These are phyloP conservation scores for Castanospermum australe DNA, from an alignment of 306 rosid species.

Conservation along the genomic window DNA sequence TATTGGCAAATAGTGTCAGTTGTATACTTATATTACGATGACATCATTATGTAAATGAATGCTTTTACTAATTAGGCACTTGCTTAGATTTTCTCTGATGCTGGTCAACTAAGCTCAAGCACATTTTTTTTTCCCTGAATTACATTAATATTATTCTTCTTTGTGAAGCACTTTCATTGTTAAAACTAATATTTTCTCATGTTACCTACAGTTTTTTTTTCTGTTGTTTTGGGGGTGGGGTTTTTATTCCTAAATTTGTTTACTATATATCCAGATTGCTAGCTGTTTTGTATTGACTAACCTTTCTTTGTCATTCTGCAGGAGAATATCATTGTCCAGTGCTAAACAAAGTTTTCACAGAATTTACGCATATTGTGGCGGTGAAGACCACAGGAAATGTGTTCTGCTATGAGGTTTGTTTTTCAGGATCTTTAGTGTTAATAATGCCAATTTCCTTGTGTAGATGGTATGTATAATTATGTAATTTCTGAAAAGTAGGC, in stretches of 20 bases:
- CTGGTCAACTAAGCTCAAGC: no score
- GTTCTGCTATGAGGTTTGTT: slow-evolving; percentile 86
- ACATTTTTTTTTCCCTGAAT: neutral
- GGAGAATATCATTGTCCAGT: slow-evolving; percentile 98
- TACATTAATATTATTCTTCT: neutral
- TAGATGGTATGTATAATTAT: neutral
- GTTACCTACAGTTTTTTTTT: slow-evolving; percentile 7
- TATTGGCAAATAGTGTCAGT: neutral
- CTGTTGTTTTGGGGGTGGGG: neutral
- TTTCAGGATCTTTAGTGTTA: neutral
- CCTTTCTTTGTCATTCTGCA: slow-evolving; percentile 36
- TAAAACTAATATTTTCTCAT: neutral
- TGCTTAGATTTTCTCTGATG: no score
- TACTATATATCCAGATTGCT: neutral
- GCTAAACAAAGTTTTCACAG: slow-evolving; percentile 93
- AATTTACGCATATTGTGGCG: slow-evolving; percentile 90
- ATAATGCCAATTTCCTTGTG: slow-evolving; percentile 24
- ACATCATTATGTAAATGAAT: neutral
- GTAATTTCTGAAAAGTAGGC: slow-evolving; percentile 53
- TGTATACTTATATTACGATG: neutral
- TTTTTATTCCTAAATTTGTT: neutral
- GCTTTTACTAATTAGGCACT: neutral
- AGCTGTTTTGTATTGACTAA: neutral
- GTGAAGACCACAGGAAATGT: slow-evolving; percentile 98
- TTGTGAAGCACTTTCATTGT: neutral